Evolutionary conservation across 2,329 filamentous ascomycete species (phyloP), one percentile per base, ranked within the genome.

Genomic region (Colletotrichum destructivum): DNA sequence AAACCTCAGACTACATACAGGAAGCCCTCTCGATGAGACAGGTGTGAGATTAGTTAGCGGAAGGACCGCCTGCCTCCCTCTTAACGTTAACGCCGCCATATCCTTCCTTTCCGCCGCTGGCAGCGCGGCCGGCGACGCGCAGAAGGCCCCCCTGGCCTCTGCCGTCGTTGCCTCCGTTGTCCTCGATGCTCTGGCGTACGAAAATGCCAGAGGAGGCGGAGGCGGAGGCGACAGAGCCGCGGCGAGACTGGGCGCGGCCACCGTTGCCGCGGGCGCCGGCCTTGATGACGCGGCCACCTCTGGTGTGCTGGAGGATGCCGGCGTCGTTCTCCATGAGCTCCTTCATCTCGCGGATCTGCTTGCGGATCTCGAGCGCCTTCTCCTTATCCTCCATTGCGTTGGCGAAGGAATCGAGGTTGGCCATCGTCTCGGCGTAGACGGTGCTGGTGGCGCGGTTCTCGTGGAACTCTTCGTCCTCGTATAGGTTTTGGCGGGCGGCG

Each of bases 311-410:
- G 15, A 72, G 47, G 15, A 66, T 31, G 42, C 49, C 61, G 1
- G 15, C 6, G 44, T 38, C 70, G 18, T 16, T 42, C 0, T 49
- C 26, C 66, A 72, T 56, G 7, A 66, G 21, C 12, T 21, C 60
- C 49, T 72, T 72, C 42, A 72, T 42, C 47, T 72, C 70, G 4
- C 49, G 47, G 13, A 72, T 54, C 55, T 57, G 66, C 61, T 66
- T 64, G 7, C 55, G 61, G 23, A 62, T 42, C 56, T 70, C 60
- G 8, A 38, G n/a, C 1, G 60, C 26, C 23, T 66, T 71, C 8
- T 62, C 11, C 13, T 51, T 61, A 38, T 71, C 38, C 3, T 61
- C n/a, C 60, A 72, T 72, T 2, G 47, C 56, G 1, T 66, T 51
- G 13, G 46, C 70, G n/a, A 66, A 31, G 21, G 18, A 57, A 18